A percentile compares a stretch with the other conserved stretches of the same genome.
These are phyloP conservation scores for Craspedostauros australis DNA, from an alignment of 108 stramenopile genomes.

Conservation along the genomic window DNA sequence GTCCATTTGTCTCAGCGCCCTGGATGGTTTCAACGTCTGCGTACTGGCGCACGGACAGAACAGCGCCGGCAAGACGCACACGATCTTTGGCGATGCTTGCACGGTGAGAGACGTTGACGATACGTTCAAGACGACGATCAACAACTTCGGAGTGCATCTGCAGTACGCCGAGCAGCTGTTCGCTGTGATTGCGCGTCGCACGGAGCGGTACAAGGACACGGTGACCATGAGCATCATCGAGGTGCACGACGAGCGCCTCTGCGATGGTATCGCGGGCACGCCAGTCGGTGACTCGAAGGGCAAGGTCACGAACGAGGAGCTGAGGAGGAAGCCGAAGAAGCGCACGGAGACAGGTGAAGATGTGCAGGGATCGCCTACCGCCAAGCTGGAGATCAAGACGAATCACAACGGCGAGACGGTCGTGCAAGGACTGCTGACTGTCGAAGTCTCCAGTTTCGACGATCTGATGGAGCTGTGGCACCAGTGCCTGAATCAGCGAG, in stretches of 20 bases:
- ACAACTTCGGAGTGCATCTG: constrained; percentile 61
- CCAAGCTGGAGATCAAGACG: constrained; percentile 72
- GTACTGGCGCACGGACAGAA: constrained; percentile 94
- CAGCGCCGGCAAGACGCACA: constrained; percentile 90
- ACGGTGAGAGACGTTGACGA: constrained; percentile 6
- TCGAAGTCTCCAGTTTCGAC: constrained; percentile 51
- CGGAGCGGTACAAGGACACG: constrained; percentile 60
- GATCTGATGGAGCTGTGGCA: constrained; percentile 55
- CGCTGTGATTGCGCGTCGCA: constrained; percentile 51
- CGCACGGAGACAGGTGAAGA: not conserved
- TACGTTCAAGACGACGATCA: constrained; percentile 19
- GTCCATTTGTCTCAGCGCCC: constrained; percentile 75
- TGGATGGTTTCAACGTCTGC: constrained; percentile 96
- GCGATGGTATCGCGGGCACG: constrained; percentile 67
- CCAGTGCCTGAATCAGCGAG: constrained; percentile 37
- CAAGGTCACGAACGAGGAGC: no score
- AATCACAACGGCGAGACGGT: constrained; percentile 82
- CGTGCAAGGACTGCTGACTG: constrained; percentile 65
- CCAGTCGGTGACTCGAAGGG: constrained; percentile 53
- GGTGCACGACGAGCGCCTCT: constrained; percentile 68
- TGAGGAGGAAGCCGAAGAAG: constrained; percentile 21
- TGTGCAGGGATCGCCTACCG: not conserved
- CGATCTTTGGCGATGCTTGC: constrained; percentile 79
- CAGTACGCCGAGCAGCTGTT: constrained; percentile 60
- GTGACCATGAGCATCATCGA: constrained; percentile 68